These are phyloP conservation scores for Fusarium floridanum DNA, from an alignment of 2,329 filamentous ascomycete genomes.

Conservation along the genomic window DNA sequence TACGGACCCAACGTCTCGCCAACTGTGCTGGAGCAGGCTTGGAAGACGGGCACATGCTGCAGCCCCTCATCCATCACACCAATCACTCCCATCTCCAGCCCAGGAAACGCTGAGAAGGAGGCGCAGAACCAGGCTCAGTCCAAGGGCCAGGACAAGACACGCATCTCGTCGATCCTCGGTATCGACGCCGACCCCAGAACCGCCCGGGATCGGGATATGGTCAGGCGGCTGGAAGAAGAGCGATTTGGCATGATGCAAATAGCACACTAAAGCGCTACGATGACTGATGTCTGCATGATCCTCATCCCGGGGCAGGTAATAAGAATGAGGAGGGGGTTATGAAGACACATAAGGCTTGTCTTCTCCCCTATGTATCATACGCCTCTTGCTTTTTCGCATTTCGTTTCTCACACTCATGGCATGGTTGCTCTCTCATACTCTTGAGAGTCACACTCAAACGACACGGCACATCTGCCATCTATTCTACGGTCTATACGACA, in stretches of 20 bases:
- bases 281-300: constrained; percentile 17
- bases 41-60: constrained; percentile 65
- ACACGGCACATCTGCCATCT: constrained; percentile 37
- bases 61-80: constrained; percentile 58
- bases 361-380: constrained; percentile 34
- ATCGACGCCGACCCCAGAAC: constrained; percentile 70
- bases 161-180: constrained; percentile 73
- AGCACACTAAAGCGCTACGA: constrained; percentile 39
- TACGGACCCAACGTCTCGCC: constrained; percentile 76
- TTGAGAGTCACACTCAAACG: constrained; percentile 11
- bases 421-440: constrained; percentile 20
- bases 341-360: constrained; percentile 11
- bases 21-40: constrained; percentile 77
- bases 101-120: constrained; percentile 61
- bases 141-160: constrained; percentile 65
- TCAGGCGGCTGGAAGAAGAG: constrained; percentile 68
- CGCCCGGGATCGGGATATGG: constrained; percentile 69
- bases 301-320: constrained; percentile 20
- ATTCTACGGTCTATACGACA: not conserved
- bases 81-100: constrained; percentile 66
- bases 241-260: constrained; percentile 52
- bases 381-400: constrained; percentile 36
- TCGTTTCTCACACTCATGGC: constrained; percentile 37
- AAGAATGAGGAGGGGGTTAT: constrained; percentile 22
- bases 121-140: constrained; percentile 49